Evolutionary conservation across 1,284 basidiomycete species (phyloP).

Genomic region (Puccinia coronata): DNA sequence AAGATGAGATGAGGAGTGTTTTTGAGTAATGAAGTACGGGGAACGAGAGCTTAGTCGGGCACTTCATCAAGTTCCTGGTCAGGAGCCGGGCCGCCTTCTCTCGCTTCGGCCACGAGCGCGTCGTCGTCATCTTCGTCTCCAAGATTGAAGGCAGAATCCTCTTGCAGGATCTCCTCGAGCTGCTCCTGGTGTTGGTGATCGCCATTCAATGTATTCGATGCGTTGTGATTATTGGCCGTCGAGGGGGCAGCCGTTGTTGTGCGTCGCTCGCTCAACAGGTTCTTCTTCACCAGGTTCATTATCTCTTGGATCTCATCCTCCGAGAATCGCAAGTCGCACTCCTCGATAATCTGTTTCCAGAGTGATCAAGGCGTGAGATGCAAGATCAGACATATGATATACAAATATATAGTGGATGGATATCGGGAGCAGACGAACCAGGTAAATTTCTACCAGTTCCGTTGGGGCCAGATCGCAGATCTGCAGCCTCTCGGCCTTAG

Average conservation of each 20-base stretch:
- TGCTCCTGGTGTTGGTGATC: background rate
- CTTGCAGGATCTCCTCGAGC: background rate
- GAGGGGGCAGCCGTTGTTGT: background rate
- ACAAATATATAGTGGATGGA: background rate
- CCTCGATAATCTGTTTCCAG: conserved; percentile 42
- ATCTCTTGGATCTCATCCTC: conserved; percentile 48
- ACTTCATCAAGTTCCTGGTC: conserved; percentile 49
- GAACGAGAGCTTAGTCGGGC: conserved; percentile 36
- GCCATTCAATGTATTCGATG: background rate
- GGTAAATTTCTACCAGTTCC: conserved; percentile 38
- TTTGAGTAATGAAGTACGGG: background rate
- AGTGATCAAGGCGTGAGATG: background rate
- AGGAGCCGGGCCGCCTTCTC: conserved; percentile 29
- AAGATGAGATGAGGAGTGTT: background rate
- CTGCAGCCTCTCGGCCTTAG: conserved; percentile 45
- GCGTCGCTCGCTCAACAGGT: conserved; percentile 10
- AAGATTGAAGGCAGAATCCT: conserved; percentile 22
- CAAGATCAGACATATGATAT: background rate
- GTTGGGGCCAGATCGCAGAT: conserved; percentile 49
- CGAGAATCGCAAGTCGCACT: conserved; percentile 45
- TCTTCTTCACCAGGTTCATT: conserved; percentile 14
- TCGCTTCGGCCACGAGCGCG: conserved; percentile 37
- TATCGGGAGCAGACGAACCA: conserved; percentile 12
- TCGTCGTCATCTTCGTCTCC: conserved; percentile 49
- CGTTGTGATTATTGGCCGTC: background rate